Evolutionary conservation across 2,329 filamentous ascomycete species (phyloP).

Genomic region (Xylaria sp.): DNA sequence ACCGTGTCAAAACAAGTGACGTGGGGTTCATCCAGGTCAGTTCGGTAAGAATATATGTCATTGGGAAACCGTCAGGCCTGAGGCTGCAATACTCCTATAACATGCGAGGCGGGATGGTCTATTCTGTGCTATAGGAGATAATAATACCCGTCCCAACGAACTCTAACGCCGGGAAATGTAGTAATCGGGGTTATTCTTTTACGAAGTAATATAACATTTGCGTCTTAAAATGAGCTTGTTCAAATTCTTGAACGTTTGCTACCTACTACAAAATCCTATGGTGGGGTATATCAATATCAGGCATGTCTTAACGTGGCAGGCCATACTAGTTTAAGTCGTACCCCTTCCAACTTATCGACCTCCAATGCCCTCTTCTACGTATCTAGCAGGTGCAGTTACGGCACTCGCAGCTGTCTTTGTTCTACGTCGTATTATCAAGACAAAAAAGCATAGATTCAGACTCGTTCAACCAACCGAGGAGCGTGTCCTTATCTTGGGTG

Average conservation of each 20-base stretch:
- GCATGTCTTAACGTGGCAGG: no score
- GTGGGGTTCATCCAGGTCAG: no score
- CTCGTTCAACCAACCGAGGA: constrained; percentile 39
- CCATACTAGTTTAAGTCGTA: background rate
- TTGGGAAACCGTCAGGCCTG: no score
- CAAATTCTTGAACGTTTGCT: background rate
- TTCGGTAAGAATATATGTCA: no score
- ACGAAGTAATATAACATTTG: constrained; percentile 9
- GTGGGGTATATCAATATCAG: no score
- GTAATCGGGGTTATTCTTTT: constrained; percentile 14
- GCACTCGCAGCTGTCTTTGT: constrained; percentile 33
- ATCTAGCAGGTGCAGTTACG: constrained; percentile 28
- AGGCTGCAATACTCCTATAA: no score
- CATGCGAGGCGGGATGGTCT: no score
- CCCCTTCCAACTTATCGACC: background rate
- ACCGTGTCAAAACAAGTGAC: no score
- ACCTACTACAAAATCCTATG: no score
- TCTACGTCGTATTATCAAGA: constrained; percentile 24
- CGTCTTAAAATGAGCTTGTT: background rate
- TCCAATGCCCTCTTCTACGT: constrained; percentile 20
- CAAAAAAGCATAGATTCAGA: constrained; percentile 21
- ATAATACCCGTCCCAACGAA: no score
- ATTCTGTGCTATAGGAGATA: no score
- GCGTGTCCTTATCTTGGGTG: constrained; percentile 50
- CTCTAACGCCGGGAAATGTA: background rate